Evolutionary conservation across 139 green algal species (phyloP), one percentile per base, ranked within the genome.

Genomic region (Trebouxia sp.): DNA sequence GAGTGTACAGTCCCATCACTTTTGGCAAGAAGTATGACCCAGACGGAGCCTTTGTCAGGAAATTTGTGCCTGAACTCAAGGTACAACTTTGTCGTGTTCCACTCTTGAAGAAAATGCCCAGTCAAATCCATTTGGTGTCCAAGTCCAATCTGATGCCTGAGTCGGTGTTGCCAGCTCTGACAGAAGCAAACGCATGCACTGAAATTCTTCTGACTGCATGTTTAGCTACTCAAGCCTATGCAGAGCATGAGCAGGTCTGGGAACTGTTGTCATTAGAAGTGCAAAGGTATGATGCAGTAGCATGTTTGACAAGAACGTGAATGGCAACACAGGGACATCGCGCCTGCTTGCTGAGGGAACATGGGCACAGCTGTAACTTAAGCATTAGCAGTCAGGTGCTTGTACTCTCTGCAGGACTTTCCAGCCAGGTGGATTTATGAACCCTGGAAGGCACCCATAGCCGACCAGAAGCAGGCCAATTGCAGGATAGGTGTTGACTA

Each of bases 1-100:
- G 93, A 0, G 89, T 94, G 5, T 92, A 93, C 83, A 88, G 77
- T 10, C 94, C 94, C 11, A 80, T 97, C 39, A 86, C 92, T 20
- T 98, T 97, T 85, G 89, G 88, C 28, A 94, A 96, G 82, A 97
- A 99, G 87, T 98, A 98, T 84, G 96, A 99, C 86, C 87, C 88
- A 39, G 50, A 94, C 22, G 93, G 95, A 28, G 85, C 91, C 24
- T 98, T 93, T 88, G 90, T 98, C 65, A 86, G 92, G 47, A 56
- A 53, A 35, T 72, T 72, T 72, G 62, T 72, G 43, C 95, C 95
- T 7, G 94, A 91, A 39, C 89, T 98, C 28, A 97, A 97, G 82
- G 85, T 86, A 58, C 50, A 69, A 12, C 14, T 1, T 39, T 11
- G 17, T n/a, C 14, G 50, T 58, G 28, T 62, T 10, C 0, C n/a